A percentile compares a stretch with the other conserved stretches of the same genome.
phyloP scores from a whole-genome alignment of 1,139 yeast species.

The Entelexis sorbosivorans region DNA sequence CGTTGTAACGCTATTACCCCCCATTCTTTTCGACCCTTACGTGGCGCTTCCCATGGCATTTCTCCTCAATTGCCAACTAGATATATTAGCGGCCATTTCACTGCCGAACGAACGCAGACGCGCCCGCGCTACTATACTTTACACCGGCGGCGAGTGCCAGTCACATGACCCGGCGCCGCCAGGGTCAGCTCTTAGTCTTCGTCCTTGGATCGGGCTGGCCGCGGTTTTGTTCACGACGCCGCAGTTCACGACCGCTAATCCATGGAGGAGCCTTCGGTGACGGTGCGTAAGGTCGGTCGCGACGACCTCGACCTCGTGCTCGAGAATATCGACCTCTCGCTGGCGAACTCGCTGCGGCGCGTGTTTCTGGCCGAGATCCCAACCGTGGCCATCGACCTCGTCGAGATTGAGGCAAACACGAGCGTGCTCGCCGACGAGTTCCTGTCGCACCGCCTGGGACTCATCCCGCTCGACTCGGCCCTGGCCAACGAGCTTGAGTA shows the following conservation, averaged over 20 bases:
- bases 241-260: neutral
- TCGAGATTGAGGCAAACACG: conserved; percentile 86
- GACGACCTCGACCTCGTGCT: conserved; percentile 87
- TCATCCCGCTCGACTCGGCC: conserved; percentile 75
- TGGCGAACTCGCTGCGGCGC: conserved; percentile 88
- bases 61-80: too few relatives aligned
- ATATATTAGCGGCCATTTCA: too few relatives aligned
- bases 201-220: neutral
- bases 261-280: conserved; percentile 60
- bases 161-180: neutral
- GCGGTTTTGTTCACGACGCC: neutral
- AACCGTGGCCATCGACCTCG: conserved; percentile 85
- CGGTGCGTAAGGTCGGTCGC: conserved; percentile 71
- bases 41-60: too few relatives aligned
- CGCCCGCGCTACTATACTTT: too few relatives aligned
- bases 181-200: neutral
- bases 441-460: conserved; percentile 82
- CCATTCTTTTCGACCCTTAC: too few relatives aligned
- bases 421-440: conserved; percentile 95
- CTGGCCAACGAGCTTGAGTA: conserved; percentile 60
- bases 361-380: conserved; percentile 94
- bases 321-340: conserved; percentile 73
- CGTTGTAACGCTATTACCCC: neutral
- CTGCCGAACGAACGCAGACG: too few relatives aligned
- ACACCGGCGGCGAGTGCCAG: too few relatives aligned